A percentile compares a stretch with the other conserved stretches of the same genome.
phyloP scores from a whole-genome alignment of 2,329 filamentous ascomycete species.

The Sordariomycetes sp. region DNA sequence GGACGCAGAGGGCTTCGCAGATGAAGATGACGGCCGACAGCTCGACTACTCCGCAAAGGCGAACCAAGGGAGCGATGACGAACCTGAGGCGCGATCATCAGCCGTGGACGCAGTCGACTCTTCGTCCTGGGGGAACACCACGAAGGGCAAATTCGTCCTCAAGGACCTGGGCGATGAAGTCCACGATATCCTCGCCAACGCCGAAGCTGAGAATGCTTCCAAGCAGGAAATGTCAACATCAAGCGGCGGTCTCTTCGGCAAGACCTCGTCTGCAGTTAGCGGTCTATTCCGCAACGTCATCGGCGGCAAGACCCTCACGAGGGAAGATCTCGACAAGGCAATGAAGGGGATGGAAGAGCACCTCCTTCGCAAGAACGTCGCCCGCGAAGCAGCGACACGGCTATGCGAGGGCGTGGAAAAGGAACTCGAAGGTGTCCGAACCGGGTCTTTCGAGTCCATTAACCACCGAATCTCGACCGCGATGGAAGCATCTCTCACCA shows the following conservation, averaged over 20 bases:
- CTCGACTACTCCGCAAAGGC: conserved; percentile 79
- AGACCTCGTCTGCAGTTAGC: conserved; percentile 72
- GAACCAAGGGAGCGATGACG: conserved; percentile 44
- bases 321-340: conserved; percentile 81
- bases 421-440: conserved; percentile 85
- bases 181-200: conserved; percentile 74
- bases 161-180: conserved; percentile 93
- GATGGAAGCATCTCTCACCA: conserved; percentile 86
- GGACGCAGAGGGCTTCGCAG: conserved; percentile 81
- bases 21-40: conserved; percentile 70
- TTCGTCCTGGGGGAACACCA: conserved; percentile 76
- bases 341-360: conserved; percentile 96
- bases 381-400: conserved; percentile 83
- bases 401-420: conserved; percentile 86
- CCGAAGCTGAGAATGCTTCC: conserved; percentile 55
- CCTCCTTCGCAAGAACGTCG: conserved; percentile 90
- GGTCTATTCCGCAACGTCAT: conserved; percentile 92
- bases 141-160: conserved; percentile 85
- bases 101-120: conserved; percentile 67
- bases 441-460: conserved; percentile 82
- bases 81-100: conserved; percentile 41
- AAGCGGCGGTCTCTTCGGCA: conserved; percentile 61
- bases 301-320: conserved; percentile 85
- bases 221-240: conserved; percentile 28
- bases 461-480: conserved; percentile 75